These are phyloP conservation scores for Rhizophagus clarus DNA, from an alignment of 192 early-diverging fungal species.

Conservation along the genomic window DNA sequence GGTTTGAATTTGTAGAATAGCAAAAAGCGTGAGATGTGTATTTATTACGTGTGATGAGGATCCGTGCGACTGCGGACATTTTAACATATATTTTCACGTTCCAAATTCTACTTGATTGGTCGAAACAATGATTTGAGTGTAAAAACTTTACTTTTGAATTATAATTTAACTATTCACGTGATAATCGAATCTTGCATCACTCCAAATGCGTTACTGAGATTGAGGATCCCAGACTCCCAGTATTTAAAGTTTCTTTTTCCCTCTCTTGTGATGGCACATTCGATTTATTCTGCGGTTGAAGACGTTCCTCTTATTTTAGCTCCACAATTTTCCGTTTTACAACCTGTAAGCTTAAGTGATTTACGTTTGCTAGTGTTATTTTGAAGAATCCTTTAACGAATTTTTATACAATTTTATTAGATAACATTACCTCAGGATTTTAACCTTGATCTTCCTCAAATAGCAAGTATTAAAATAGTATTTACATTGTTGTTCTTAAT, in stretches of 20 bases:
- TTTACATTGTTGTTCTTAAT: no score
- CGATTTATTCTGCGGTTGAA: conserved; percentile 24
- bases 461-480: background rate
- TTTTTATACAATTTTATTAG: background rate
- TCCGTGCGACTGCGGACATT: background rate
- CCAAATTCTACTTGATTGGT: background rate
- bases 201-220: background rate
- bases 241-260: no score
- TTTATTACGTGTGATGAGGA: no score
- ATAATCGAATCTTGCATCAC: background rate
- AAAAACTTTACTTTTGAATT: no score
- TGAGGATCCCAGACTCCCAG: no score
- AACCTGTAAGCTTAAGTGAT: conserved; percentile 9
- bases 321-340: conserved; percentile 17
- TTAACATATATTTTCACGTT: background rate
- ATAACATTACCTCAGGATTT: conserved; percentile 12
- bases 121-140: no score
- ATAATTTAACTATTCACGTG: background rate
- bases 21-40: background rate
- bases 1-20: background rate
- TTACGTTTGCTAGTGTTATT: background rate
- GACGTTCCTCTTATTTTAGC: conserved; percentile 32
- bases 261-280: background rate
- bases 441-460: background rate
- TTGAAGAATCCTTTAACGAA: no score